Conservation (phyloP, 129 eudicot species). For the Lactuca saligna region DNA sequence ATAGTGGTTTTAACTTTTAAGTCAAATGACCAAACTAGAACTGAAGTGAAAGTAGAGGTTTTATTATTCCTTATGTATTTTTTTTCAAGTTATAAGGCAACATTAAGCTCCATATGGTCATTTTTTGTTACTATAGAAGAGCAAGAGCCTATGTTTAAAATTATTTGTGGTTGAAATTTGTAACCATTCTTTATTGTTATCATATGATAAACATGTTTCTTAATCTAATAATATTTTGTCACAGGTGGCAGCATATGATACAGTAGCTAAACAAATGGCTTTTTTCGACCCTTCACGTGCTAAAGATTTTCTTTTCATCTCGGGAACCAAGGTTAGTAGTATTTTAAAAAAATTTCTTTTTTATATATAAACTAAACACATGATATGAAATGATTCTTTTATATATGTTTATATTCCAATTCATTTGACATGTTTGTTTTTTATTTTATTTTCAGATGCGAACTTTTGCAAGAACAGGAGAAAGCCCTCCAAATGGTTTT, state of each 20-base stretch:
- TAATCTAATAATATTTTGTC: background rate
- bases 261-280: conserved; percentile 65
- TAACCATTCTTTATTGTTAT: conserved; percentile 5
- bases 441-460: conserved; percentile 58
- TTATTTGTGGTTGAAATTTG: too few relatives aligned
- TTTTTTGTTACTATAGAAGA: too few relatives aligned
- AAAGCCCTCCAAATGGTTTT: conserved; percentile 90
- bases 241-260: conserved; percentile 94
- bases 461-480: conserved; percentile 75
- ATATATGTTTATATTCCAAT: too few relatives aligned
- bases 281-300: conserved; percentile 88
- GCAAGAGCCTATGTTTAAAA: background rate
- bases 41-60: background rate
- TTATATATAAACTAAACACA: background rate
- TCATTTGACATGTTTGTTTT: background rate
- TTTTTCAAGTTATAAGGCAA: too few relatives aligned
- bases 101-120: too few relatives aligned
- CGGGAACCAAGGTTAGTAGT: conserved; percentile 73
- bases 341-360: too few relatives aligned
- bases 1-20: too few relatives aligned
- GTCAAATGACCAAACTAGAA: background rate
- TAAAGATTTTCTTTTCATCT: conserved; percentile 81
- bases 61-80: too few relatives aligned
- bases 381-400: too few relatives aligned
- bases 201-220: background rate